A percentile compares a stretch with the other conserved stretches of the same genome.
Conservation (phyloP, 2,329 filamentous ascomycete genomes). For the Sclerotinia nivalis region DNA sequence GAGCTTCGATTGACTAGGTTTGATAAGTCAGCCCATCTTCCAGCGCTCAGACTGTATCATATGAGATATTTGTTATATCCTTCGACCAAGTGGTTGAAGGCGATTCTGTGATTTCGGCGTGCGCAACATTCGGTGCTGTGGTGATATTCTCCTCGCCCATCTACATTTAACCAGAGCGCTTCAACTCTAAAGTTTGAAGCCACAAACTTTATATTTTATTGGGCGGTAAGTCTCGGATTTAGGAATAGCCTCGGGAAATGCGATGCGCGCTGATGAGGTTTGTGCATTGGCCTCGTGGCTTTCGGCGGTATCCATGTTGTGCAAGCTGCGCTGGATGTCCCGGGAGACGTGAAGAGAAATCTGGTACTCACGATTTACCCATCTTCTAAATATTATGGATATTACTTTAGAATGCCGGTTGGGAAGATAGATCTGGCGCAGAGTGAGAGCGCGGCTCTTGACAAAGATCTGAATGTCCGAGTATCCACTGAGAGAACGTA, state of each 20-base stretch:
- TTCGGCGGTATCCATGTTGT: conserved; percentile 8
- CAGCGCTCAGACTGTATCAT: neutral
- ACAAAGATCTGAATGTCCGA: conserved; percentile 3
- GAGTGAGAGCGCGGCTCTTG: conserved; percentile 22
- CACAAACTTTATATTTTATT: neutral
- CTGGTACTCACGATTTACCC: conserved; percentile 27
- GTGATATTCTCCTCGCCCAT: neutral
- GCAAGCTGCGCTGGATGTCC: conserved; percentile 11
- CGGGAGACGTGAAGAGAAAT: conserved; percentile 8
- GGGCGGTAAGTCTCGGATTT: neutral
- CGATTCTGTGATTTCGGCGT: neutral
- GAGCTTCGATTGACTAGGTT: conserved; percentile 88
- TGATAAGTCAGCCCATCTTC: conserved; percentile 17
- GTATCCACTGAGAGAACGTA: neutral
- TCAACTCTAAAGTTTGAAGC: neutral
- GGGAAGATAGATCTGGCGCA: neutral
- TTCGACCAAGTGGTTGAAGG: neutral
- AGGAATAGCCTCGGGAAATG: conserved; percentile 5
- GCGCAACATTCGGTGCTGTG: neutral
- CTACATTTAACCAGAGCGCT: neutral
- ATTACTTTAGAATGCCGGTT: neutral
- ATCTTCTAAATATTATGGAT: conserved; percentile 25
- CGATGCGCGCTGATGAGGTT: conserved; percentile 4
- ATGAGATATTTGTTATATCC: neutral
- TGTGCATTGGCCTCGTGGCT: conserved; percentile 18